Evolutionary conservation across 371 early-diverging fungal genomes (phyloP).

Genomic region (Mortierella sp.): DNA sequence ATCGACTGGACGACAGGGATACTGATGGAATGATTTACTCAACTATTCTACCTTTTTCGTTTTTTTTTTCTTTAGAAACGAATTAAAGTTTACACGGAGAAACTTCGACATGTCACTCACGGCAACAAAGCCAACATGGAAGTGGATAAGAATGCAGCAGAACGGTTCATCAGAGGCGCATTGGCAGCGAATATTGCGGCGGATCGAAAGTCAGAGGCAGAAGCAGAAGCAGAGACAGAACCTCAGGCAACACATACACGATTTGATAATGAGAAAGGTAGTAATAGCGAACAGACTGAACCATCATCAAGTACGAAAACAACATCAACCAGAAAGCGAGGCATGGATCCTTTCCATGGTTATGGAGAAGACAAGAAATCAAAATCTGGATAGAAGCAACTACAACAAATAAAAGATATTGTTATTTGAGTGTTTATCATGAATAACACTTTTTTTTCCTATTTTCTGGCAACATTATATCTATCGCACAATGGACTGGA

Average conservation of each 20-base stretch:
- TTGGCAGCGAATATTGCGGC: conserved; percentile 43
- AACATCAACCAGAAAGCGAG: conserved; percentile 14
- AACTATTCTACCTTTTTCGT: neutral
- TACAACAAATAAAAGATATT: too few species aligned
- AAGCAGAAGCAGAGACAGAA: neutral
- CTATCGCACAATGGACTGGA: too few species aligned
- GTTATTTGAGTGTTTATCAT: too few species aligned
- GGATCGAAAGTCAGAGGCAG: conserved; percentile 31
- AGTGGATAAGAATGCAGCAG: conserved; percentile 68
- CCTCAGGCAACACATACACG: conserved; percentile 17
- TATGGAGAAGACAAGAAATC: conserved; percentile 26
- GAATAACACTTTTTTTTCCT: too few species aligned
- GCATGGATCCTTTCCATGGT: conserved; percentile 48
- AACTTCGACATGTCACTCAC: conserved; percentile 60
- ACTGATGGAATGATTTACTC: neutral
- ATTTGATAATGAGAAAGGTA: conserved; percentile 3
- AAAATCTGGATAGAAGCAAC: conserved; percentile 13
- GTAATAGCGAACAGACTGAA: neutral
- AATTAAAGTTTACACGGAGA: conserved; percentile 63
- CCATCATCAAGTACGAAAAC: neutral
- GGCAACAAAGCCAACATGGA: conserved; percentile 58
- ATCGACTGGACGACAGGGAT: too few species aligned
- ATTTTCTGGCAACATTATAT: too few species aligned
- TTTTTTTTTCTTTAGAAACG: conserved; percentile 54
- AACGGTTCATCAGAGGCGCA: conserved; percentile 66